phyloP scores from a whole-genome alignment of 768 basidiomycete species.

The Leccinellum rugosiceps region DNA sequence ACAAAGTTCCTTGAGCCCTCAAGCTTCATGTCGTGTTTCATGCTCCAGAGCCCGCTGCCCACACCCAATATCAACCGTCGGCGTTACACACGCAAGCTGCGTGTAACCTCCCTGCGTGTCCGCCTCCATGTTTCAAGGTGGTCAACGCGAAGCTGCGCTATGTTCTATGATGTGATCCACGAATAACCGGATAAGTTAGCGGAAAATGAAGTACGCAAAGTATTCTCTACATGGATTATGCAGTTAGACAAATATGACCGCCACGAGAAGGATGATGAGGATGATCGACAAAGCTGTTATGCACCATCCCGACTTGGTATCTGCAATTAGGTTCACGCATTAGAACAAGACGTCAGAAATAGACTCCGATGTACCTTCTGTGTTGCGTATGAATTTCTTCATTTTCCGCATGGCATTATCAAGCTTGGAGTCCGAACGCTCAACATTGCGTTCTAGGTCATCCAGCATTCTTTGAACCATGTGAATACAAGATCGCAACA shows the following conservation, averaged over 20 bases:
- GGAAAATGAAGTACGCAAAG: conserved; percentile 4
- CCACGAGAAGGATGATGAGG: conserved; percentile 69
- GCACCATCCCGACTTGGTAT: conserved; percentile 88
- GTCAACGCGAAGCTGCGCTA: neutral
- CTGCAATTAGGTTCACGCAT: conserved; percentile 33
- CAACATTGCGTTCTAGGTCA: conserved; percentile 74
- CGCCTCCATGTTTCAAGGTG: neutral
- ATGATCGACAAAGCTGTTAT: conserved; percentile 82
- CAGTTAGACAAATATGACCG: conserved; percentile 69
- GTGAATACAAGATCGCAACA: neutral
- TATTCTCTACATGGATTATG: conserved; percentile 4
- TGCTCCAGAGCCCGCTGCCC: neutral
- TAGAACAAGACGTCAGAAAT: neutral
- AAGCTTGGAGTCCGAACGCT: conserved; percentile 63
- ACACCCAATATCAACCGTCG: neutral
- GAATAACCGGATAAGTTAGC: conserved; percentile 17
- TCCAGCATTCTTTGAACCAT: conserved; percentile 61
- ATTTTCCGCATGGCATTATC: conserved; percentile 62
- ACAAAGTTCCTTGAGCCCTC: neutral
- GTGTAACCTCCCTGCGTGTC: neutral
- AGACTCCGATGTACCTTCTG: conserved; percentile 52
- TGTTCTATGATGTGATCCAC: neutral
- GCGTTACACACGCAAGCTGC: neutral
- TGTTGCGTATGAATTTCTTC: conserved; percentile 79
- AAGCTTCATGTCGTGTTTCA: neutral